Conservation (phyloP, 2,329 filamentous ascomycete species). For the Allantophomopsis lycopodina region DNA sequence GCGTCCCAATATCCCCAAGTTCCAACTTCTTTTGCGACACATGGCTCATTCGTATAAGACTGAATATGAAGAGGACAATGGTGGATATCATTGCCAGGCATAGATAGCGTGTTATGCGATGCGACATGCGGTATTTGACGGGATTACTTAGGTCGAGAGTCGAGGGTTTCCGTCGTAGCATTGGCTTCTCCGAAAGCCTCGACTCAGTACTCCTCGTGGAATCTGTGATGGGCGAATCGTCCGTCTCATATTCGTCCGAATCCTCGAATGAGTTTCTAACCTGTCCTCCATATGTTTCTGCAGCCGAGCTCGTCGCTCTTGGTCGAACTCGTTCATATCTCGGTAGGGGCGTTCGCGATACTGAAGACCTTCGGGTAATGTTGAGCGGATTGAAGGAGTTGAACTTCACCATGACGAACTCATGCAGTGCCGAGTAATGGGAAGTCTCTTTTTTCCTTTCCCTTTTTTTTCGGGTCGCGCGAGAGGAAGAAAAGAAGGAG, state of each 20-base stretch:
- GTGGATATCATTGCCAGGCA: conserved; percentile 56
- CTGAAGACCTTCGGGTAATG: conserved; percentile 8
- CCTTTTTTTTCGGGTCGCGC: too few species aligned
- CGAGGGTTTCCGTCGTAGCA: conserved; percentile 13
- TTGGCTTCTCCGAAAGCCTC: conserved; percentile 15
- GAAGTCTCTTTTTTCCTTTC: too few species aligned
- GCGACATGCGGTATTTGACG: conserved; percentile 34
- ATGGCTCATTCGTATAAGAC: conserved; percentile 60
- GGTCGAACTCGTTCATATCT: conserved; percentile 1
- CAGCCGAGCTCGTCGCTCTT: conserved; percentile 8
- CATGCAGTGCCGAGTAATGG: neutral
- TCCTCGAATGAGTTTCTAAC: conserved; percentile 28
- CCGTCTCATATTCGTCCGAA: conserved; percentile 28
- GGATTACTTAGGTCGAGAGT: conserved; percentile 5
- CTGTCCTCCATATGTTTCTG: conserved; percentile 13
- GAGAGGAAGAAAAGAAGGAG: too few species aligned
- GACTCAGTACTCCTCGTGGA: conserved; percentile 16
- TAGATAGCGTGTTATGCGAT: conserved; percentile 64
- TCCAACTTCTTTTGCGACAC: conserved; percentile 50
- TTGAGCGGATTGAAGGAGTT: conserved; percentile 29
- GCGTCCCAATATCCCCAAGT: conserved; percentile 41
- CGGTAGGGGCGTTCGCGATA: neutral
- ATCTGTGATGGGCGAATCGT: conserved; percentile 19
- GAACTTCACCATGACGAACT: conserved; percentile 28
- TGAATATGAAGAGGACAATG: conserved; percentile 64